A percentile compares a stretch with the other conserved stretches of the same genome.
These are phyloP conservation scores for Pleurostoma richardsiae DNA, from an alignment of 2,329 filamentous ascomycete genomes.

Conservation along the genomic window DNA sequence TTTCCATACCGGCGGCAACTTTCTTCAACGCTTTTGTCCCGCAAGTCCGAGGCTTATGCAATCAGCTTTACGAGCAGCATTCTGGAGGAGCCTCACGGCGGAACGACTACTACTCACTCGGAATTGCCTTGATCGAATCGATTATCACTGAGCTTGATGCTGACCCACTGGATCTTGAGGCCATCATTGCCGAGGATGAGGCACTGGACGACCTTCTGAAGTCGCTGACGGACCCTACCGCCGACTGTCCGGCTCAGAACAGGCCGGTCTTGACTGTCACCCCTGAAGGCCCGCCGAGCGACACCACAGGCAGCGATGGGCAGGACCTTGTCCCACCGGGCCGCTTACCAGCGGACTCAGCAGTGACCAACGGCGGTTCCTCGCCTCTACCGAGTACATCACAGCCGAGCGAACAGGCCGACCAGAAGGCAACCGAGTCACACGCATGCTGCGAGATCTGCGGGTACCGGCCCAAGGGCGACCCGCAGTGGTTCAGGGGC, in stretches of 20 bases:
- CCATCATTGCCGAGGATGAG: slow-evolving; percentile 7
- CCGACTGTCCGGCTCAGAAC: neutral
- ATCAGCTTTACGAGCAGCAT: slow-evolving; percentile 34
- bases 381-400: too few relatives aligned
- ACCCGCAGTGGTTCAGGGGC: slow-evolving; percentile 53
- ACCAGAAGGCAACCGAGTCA: slow-evolving; percentile 31
- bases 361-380: neutral
- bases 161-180: neutral
- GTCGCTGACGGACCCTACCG: slow-evolving; percentile 1
- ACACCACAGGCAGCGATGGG: neutral
- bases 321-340: neutral
- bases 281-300: neutral
- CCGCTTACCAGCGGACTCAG: neutral
- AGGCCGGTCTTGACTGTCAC: neutral
- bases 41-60: slow-evolving; percentile 33
- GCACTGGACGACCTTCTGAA: slow-evolving; percentile 13
- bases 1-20: slow-evolving; percentile 23
- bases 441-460: slow-evolving; percentile 45
- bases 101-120: slow-evolving; percentile 33
- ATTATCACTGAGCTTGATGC: slow-evolving; percentile 24
- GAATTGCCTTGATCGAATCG: slow-evolving; percentile 32
- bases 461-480: slow-evolving; percentile 49
- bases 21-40: slow-evolving; percentile 38
- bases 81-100: slow-evolving; percentile 23
- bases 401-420: neutral